Base-by-base conservation (phyloP, 768 basidiomycete species). In the Pleurotus salmoneostramineus region DNA sequence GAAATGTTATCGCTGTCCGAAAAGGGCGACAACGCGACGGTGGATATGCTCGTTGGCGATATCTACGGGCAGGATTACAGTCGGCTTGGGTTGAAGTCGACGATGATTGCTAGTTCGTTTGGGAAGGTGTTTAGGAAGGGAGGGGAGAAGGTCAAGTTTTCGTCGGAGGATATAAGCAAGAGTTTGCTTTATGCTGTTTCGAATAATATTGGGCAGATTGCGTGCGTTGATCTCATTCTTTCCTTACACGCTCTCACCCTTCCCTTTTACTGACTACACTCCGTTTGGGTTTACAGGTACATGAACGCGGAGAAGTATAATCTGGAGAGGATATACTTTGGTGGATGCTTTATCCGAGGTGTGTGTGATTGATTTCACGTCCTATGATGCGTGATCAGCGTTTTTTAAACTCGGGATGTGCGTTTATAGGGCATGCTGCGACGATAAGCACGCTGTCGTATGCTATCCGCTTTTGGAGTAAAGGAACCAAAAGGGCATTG, bases 271-370 rank as follows among this genome's bases (percentile, higher is more conserved):
- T 62, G 35, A 43, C 55, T 56, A 56, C 51, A 34, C 58, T n/a
- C n/a, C n/a, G n/a, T n/a, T n/a, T n/a, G n/a, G n/a, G n/a, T n/a
- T 58, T 10, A 34, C 68, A 96, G 93, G 48, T 98, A 95, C 72
- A 98, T 99, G 97, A 98, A 99, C 70, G 97, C 97, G 57, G 97
- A 98, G 71, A 98, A 98, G 77, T 97, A 98, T 71, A 88, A 91
- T 64, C 72, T 99, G 59, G 93, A 97, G 65, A 85, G 93, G 68
- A 98, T 99, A 63, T 99, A 98, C 77, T 99, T 98, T 79, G 95
- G 97, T 27, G 97, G 97, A 2, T 98, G 93, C 73, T 99, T 98
- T 75, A 99, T 99, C 71, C 83, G 97, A 79, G 96, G 93, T 93
- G 64, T 57, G 84, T 71, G 40, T 15, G 7, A 50, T 48, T 55